Base-by-base conservation (phyloP, 2,329 filamentous ascomycete species). In the Moelleriella libera region DNA sequence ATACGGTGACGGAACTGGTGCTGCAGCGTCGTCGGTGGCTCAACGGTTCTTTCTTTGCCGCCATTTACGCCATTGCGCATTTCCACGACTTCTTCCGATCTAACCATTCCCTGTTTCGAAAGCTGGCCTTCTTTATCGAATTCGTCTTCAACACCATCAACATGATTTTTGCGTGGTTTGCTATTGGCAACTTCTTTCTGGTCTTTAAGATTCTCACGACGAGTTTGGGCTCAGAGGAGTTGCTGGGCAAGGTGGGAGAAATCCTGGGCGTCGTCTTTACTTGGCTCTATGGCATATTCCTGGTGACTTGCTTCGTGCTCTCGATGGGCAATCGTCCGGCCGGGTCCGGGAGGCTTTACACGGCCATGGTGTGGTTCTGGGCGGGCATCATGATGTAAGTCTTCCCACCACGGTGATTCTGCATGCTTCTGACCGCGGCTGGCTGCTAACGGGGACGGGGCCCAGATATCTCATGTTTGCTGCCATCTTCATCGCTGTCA, bases 351-450 rank as follows among this genome's bases (percentile, higher is more conserved):
- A 88, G 80, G 60, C 84, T 94, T 54, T 98, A 98, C 68, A 85
- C 92, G 72, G 85, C 85, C 45, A 96, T 96, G 86, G 88, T 96
- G n/a, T 83, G 88, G 65, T 98, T 98, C 73, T 98, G 92, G 94
- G 87, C 82, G 42, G 74, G 86, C 51, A 90, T 98, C 61, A 98
- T 98, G 86, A 72, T 87, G 74, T 88, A 75, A 68, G 81, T 72
- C 28, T 5, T 21, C 3, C 3, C 21, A 21, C 21, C 21, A 21
- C 21, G 21, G 21, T 21, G 21, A 21, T 21, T 21, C 3, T 21
- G 21, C 21, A 21, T 3, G 21, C 21, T 21, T 21, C 21, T 21
- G 21, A 21, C 8, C 8, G 4, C 32, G 8, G 7, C 29, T 12
- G 34, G 21, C 14, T 14, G 21, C 42, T 43, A 32, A 47, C 30